A percentile compares a stretch with the other conserved stretches of the same genome.
Evolutionary conservation across 1,284 basidiomycete genomes (phyloP).

Genomic region (Jaminaea rosea): DNA sequence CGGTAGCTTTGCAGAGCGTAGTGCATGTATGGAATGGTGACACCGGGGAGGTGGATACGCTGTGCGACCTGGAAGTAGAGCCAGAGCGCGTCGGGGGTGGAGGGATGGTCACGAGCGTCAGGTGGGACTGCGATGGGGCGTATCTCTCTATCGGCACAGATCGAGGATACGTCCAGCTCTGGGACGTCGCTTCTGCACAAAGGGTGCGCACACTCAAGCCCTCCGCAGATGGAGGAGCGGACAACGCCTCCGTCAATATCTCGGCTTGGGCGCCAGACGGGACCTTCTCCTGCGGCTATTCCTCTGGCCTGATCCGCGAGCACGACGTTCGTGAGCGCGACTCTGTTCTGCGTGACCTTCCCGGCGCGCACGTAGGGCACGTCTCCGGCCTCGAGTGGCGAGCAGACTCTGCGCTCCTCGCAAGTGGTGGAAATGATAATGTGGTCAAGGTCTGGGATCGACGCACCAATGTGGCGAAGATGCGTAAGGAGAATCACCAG

Average conservation of each 20-base stretch:
- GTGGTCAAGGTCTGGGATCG: constrained; percentile 88
- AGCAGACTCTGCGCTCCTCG: constrained; percentile 59
- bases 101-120: constrained; percentile 61
- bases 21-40: constrained; percentile 70
- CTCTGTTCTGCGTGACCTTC: constrained; percentile 28
- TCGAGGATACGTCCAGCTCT: constrained; percentile 83
- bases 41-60: constrained; percentile 66
- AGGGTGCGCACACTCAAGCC: constrained; percentile 62
- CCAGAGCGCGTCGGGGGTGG: constrained; percentile 41
- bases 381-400: constrained; percentile 44
- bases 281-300: constrained; percentile 38
- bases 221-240: constrained; percentile 34
- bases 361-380: constrained; percentile 37
- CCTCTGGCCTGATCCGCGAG: constrained; percentile 39
- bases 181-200: constrained; percentile 74
- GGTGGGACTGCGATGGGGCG: constrained; percentile 77
- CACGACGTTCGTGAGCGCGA: constrained; percentile 42
- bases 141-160: constrained; percentile 80
- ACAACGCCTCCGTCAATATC: constrained; percentile 28
- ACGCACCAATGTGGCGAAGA: constrained; percentile 74
- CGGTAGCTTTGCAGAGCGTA: constrained; percentile 35
- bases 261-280: constrained; percentile 41
- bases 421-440: constrained; percentile 95
- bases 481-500: constrained; percentile 65
- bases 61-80: constrained; percentile 49